Conservation (phyloP, 2,329 filamentous ascomycete species). For the Colletotrichum spinosum region DNA sequence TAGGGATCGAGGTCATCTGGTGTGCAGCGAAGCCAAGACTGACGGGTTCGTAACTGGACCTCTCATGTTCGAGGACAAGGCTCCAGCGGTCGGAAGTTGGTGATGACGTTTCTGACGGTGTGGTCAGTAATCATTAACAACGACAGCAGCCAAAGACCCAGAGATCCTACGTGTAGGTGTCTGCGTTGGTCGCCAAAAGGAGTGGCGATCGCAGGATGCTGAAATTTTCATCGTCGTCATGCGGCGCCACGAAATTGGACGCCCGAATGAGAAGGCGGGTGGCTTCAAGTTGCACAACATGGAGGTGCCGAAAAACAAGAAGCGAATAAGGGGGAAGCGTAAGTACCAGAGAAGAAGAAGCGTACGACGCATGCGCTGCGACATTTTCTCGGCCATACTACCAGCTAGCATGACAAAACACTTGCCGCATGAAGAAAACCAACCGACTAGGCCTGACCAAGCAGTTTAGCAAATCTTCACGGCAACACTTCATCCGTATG, state of each 20-base stretch:
- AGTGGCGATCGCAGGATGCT: slow-evolving; percentile 1
- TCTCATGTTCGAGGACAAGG: slow-evolving; percentile 21
- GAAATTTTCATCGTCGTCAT: neutral
- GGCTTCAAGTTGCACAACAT: too few species aligned
- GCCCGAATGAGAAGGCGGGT: too few species aligned
- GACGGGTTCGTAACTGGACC: slow-evolving; percentile 26
- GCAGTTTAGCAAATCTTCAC: slow-evolving; percentile 7
- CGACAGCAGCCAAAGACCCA: too few species aligned
- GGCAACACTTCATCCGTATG: slow-evolving; percentile 15
- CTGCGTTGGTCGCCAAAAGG: neutral
- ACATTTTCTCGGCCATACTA: too few species aligned
- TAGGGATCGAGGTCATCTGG: neutral
- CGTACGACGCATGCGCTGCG: too few species aligned
- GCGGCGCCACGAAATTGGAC: too few species aligned
- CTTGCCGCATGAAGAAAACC: slow-evolving; percentile 13
- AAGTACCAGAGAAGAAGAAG: too few species aligned
- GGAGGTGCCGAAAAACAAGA: too few species aligned
- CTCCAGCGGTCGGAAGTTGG: neutral
- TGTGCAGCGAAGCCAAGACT: slow-evolving; percentile 16
- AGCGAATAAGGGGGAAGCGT: too few species aligned
- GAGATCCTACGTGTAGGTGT: too few species aligned
- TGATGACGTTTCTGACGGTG: slow-evolving; percentile 5
- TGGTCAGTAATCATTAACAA: neutral
- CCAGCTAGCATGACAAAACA: neutral
- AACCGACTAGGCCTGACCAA: slow-evolving; percentile 15